Evolutionary conservation across 169 alveolate species (phyloP).

Genomic region (Cytauxzoon felis): DNA sequence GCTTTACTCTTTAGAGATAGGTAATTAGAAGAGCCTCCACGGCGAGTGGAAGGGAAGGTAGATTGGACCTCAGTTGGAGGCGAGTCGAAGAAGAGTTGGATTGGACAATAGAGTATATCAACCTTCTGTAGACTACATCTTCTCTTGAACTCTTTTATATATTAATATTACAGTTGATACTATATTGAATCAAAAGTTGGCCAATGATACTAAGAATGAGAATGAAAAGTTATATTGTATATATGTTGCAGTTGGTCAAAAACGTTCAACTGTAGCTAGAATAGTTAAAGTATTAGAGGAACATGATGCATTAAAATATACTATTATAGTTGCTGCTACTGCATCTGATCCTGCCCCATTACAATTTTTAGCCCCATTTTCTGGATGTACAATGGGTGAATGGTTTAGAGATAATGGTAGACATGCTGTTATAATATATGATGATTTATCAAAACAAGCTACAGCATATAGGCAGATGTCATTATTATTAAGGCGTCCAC

Average conservation of each 20-base stretch:
- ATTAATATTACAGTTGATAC: constrained; percentile 79
- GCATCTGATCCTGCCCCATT: constrained; percentile 99
- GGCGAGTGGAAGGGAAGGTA: no score
- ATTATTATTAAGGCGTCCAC: constrained; percentile 90
- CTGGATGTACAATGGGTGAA: constrained; percentile 98
- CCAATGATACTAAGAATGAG: constrained; percentile 76
- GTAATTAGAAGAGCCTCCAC: no score
- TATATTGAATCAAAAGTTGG: constrained; percentile 88
- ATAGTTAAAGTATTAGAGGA: constrained; percentile 83
- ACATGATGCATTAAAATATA: constrained; percentile 88
- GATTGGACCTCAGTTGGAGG: no score
- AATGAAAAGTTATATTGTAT: constrained; percentile 90
- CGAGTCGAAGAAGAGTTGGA: no score
- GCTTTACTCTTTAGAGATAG: no score
- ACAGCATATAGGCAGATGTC: constrained; percentile 96
- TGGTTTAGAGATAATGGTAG: constrained; percentile 95
- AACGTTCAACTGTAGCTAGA: constrained; percentile 93
- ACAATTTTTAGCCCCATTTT: constrained; percentile 95
- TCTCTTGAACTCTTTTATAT: background rate
- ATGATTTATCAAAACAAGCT: constrained; percentile 97
- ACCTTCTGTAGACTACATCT: no score
- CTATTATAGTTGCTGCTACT: constrained; percentile 96
- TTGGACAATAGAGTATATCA: no score
- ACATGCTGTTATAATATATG: constrained; percentile 94
- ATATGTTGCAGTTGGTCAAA: constrained; percentile 97